A percentile compares a stretch with the other conserved stretches of the same genome.
Conservation (phyloP, 2,329 filamentous ascomycete species). For the Trichoderma koningii region DNA sequence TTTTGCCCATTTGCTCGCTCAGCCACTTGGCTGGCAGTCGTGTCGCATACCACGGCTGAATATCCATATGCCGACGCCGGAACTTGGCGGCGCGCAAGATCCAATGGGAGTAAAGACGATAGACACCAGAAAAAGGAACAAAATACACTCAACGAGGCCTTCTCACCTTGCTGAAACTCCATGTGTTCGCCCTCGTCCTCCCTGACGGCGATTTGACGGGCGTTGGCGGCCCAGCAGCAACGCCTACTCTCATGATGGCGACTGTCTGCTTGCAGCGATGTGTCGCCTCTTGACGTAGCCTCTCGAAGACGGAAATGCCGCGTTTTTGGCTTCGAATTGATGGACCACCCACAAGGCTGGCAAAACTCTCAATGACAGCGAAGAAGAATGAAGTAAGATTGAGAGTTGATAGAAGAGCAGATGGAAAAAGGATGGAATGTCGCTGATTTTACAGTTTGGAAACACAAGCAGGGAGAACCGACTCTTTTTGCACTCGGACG, state of each 20-base stretch:
- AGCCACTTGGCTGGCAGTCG: slow-evolving; percentile 19
- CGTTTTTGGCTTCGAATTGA: neutral
- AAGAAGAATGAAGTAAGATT: no score
- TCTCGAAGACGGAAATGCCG: slow-evolving; percentile 1
- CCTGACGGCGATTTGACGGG: slow-evolving; percentile 34
- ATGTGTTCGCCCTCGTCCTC: slow-evolving; percentile 43
- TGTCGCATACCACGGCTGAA: neutral
- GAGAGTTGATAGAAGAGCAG: no score
- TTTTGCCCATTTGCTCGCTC: neutral
- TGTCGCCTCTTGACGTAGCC: neutral
- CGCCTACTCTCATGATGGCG: slow-evolving; percentile 37
- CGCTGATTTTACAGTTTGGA: neutral
- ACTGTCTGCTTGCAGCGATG: neutral
- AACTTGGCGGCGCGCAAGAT: neutral
- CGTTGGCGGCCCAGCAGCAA: slow-evolving; percentile 42
- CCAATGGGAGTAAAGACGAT: neutral
- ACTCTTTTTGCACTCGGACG: neutral
- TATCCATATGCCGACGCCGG: neutral
- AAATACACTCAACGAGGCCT: neutral
- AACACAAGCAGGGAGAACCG: neutral
- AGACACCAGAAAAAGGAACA: neutral
- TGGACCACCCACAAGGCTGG: neutral
- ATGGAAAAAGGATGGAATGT: neutral
- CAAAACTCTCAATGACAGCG: no score
- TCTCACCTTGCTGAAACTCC: slow-evolving; percentile 46